phyloP scores from a whole-genome alignment of 352 stramenopile species.

The Pythium myriotylum region DNA sequence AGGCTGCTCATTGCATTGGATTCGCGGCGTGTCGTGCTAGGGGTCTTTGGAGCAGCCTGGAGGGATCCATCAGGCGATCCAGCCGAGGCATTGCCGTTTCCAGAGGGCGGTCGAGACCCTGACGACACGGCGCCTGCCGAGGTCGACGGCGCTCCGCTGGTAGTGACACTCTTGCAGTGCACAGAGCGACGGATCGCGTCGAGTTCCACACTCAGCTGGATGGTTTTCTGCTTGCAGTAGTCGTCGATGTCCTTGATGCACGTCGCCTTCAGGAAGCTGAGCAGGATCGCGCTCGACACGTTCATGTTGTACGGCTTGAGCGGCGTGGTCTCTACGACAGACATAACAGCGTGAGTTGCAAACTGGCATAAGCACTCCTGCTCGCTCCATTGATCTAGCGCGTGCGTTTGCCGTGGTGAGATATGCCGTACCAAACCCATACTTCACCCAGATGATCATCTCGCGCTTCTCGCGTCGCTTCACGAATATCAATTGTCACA shows the following conservation, averaged over 20 bases:
- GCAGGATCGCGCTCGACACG: constrained; percentile 66
- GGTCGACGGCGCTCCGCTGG: neutral
- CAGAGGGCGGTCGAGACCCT: constrained; percentile 20
- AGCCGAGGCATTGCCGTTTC: neutral
- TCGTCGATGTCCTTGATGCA: constrained; percentile 73
- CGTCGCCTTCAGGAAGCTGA: constrained; percentile 69
- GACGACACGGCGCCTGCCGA: neutral
- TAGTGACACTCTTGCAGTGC: constrained; percentile 16
- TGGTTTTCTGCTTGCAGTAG: constrained; percentile 72
- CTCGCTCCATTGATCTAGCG: no score
- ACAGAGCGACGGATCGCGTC: constrained; percentile 53
- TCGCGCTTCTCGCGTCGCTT: constrained; percentile 14
- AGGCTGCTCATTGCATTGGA: neutral
- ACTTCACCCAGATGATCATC: constrained; percentile 84
- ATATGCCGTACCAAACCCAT: constrained; percentile 66
- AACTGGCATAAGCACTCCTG: no score
- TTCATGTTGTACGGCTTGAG: constrained; percentile 82
- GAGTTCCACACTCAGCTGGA: constrained; percentile 77
- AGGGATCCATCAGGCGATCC: neutral
- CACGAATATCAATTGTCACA: neutral
- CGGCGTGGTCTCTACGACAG: constrained; percentile 48
- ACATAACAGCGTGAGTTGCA: neutral
- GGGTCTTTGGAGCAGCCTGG: neutral
- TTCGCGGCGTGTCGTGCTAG: neutral
- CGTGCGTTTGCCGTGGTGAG: neutral